Evolutionary conservation across 257 asterid species (phyloP).

Genomic region (Leptodermis oblonga): DNA sequence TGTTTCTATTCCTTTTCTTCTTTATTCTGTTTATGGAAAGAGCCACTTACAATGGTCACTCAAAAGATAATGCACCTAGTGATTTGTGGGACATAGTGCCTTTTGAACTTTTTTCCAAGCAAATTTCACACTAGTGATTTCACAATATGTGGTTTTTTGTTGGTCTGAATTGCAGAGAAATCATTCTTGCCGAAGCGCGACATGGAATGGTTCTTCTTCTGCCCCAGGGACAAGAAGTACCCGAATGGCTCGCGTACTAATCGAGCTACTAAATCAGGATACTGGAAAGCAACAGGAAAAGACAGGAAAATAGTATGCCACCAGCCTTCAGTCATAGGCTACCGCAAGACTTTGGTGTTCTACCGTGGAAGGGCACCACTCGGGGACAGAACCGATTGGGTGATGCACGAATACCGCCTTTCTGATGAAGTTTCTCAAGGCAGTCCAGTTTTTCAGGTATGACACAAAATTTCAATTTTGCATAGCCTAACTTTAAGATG

Average conservation of each 20-base stretch:
- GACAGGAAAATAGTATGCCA: slow-evolving; percentile 41
- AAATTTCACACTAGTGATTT: not conserved
- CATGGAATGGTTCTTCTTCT: slow-evolving; percentile 56
- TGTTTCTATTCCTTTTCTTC: slow-evolving; percentile 15
- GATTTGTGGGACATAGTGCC: slow-evolving; percentile 24
- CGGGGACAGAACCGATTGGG: slow-evolving; percentile 49
- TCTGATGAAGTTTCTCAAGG: slow-evolving; percentile 40
- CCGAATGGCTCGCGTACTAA: slow-evolving; percentile 51
- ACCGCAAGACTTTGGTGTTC: slow-evolving; percentile 46
- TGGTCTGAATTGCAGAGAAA: slow-evolving; percentile 35
- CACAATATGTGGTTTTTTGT: not conserved
- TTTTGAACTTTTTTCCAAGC: slow-evolving; percentile 6
- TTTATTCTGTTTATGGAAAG: slow-evolving; percentile 13
- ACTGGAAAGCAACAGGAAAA: slow-evolving; percentile 59
- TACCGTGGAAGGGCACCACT: slow-evolving; percentile 49
- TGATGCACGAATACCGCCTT: slow-evolving; percentile 52
- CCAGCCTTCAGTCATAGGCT: slow-evolving; percentile 31
- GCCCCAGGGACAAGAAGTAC: slow-evolving; percentile 47
- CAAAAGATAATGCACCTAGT: slow-evolving; percentile 9
- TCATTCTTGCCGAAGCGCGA: slow-evolving; percentile 50
- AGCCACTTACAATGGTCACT: slow-evolving; percentile 1
- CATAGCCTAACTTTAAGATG: not conserved
- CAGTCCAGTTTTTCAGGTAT: slow-evolving; percentile 39
- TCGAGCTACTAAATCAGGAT: slow-evolving; percentile 48
- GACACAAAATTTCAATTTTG: not conserved